phyloP scores from a whole-genome alignment of 2,329 filamentous ascomycete species.

The Cadophora luteo-olivacea region DNA sequence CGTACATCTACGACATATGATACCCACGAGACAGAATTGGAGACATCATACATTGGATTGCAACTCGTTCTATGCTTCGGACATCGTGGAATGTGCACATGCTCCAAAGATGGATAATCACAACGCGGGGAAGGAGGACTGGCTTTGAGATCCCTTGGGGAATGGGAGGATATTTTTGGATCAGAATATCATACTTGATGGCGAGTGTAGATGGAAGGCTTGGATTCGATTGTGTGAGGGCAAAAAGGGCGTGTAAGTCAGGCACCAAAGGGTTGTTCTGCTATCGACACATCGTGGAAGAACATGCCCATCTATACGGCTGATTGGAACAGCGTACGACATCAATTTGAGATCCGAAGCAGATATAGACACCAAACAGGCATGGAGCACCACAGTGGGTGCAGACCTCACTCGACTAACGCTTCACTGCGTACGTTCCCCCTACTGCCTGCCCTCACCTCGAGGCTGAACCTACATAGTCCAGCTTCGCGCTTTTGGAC shows the following conservation, averaged over 20 bases:
- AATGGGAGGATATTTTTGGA: slow-evolving; percentile 2
- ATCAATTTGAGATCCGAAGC: neutral
- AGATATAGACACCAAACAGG: neutral
- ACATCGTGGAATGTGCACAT: slow-evolving; percentile 17
- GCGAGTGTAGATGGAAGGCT: neutral
- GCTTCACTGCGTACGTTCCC: neutral
- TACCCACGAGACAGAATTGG: slow-evolving; percentile 22
- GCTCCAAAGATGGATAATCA: neutral
- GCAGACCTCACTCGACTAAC: neutral
- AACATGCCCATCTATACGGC: neutral
- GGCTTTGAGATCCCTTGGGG: slow-evolving; percentile 18
- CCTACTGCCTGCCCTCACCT: neutral
- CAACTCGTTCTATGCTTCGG: slow-evolving; percentile 21
- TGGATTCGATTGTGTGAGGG: neutral
- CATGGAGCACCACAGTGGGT: neutral
- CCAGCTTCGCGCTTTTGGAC: neutral
- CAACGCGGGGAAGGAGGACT: slow-evolving; percentile 19
- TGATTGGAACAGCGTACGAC: neutral
- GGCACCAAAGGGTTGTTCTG: neutral
- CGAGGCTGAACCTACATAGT: neutral
- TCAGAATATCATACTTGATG: neutral
- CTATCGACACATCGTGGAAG: neutral
- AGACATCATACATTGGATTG: slow-evolving; percentile 18
- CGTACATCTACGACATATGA: slow-evolving; percentile 34
- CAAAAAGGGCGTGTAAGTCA: no score